Percentiles rank a stretch among this genome's conserved stretches.
Conservation (phyloP, 192 early-diverging fungal genomes). For the Irineochytrium annulatum region DNA sequence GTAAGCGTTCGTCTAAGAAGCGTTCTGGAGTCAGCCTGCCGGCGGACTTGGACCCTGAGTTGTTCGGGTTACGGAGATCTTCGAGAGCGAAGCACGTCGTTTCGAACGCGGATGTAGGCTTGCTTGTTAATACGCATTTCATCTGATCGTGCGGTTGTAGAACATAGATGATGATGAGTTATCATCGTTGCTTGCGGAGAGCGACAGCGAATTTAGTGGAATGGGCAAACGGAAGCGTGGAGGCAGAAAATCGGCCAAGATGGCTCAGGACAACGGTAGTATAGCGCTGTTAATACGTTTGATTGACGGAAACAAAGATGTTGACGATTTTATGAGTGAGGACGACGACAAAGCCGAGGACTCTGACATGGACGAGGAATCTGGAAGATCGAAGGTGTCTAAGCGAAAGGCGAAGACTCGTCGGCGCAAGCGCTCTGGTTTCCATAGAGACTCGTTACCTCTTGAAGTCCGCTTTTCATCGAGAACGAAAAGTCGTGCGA, state of each 20-base stretch:
- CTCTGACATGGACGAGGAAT: slow-evolving; percentile 26
- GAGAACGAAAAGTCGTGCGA: slow-evolving; percentile 1
- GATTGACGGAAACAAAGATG: slow-evolving; percentile 31
- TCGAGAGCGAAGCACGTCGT: slow-evolving; percentile 40
- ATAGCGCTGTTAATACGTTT: slow-evolving; percentile 17
- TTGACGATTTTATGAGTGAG: slow-evolving; percentile 34
- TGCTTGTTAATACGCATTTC: not conserved
- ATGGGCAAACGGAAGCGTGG: slow-evolving; percentile 22
- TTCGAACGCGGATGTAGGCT: slow-evolving; percentile 36
- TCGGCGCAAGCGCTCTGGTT: slow-evolving; percentile 53
- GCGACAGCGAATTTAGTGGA: slow-evolving; percentile 21
- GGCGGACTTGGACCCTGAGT: slow-evolving; percentile 48
- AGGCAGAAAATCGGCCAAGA: slow-evolving; percentile 18
- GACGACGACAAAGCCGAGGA: slow-evolving; percentile 21
- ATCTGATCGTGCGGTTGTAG: not conserved
- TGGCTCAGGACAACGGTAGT: slow-evolving; percentile 1
- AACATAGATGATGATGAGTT: slow-evolving; percentile 15
- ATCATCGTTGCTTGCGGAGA: slow-evolving; percentile 11
- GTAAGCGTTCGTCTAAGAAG: too few species aligned
- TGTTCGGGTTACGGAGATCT: slow-evolving; percentile 63
- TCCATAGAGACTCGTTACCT: slow-evolving; percentile 32
- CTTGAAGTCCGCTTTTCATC: slow-evolving; percentile 17
- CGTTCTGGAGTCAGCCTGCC: too few species aligned
- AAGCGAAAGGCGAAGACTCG: slow-evolving; percentile 22
- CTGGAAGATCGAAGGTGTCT: slow-evolving; percentile 26